Percentiles rank a stretch among this genome's conserved stretches.
These are phyloP conservation scores for Xylona heveae DNA, from an alignment of 495 filamentous ascomycete genomes.

Conservation along the genomic window DNA sequence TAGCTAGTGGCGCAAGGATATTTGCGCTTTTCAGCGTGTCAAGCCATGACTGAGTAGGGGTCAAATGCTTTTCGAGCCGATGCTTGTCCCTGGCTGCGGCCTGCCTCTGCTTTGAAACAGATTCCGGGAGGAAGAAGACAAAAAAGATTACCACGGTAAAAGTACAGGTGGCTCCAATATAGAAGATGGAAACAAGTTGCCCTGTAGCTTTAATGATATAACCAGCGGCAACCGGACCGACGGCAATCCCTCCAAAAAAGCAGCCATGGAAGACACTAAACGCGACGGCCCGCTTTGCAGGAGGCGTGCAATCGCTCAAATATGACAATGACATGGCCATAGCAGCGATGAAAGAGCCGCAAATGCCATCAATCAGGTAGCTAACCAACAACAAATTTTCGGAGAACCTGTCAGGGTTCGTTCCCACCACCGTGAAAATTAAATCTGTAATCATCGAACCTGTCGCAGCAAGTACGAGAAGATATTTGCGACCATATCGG, in stretches of 20 bases:
- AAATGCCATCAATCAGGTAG: slow-evolving; percentile 54
- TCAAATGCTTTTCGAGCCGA: slow-evolving; percentile 8
- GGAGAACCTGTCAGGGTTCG: slow-evolving; percentile 44
- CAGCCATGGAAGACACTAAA: slow-evolving; percentile 81
- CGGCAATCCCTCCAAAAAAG: slow-evolving; percentile 67
- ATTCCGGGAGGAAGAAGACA: slow-evolving; percentile 57
- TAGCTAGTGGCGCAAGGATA: slow-evolving; percentile 50
- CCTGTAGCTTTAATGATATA: slow-evolving; percentile 51
- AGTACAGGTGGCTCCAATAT: slow-evolving; percentile 50
- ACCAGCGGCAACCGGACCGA: slow-evolving; percentile 63
- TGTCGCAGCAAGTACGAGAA: slow-evolving; percentile 44
- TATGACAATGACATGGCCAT: slow-evolving; percentile 72
- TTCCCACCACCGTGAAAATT: slow-evolving; percentile 55
- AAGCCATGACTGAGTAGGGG: slow-evolving; percentile 13
- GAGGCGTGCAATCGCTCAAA: slow-evolving; percentile 67
- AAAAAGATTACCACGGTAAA: slow-evolving; percentile 46
- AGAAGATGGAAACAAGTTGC: slow-evolving; percentile 53
- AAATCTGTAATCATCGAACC: slow-evolving; percentile 49
- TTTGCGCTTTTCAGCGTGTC: slow-evolving; percentile 27
- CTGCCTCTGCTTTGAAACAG: slow-evolving; percentile 47
- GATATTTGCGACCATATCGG: slow-evolving; percentile 54
- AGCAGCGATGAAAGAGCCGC: slow-evolving; percentile 66
- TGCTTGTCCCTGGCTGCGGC: slow-evolving; percentile 44
- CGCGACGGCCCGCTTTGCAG: slow-evolving; percentile 54
- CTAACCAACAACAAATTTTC: slow-evolving; percentile 59